Evolutionary conservation across 2,329 filamentous ascomycete genomes (phyloP).

Genomic region (Pyrenophora graminea): DNA sequence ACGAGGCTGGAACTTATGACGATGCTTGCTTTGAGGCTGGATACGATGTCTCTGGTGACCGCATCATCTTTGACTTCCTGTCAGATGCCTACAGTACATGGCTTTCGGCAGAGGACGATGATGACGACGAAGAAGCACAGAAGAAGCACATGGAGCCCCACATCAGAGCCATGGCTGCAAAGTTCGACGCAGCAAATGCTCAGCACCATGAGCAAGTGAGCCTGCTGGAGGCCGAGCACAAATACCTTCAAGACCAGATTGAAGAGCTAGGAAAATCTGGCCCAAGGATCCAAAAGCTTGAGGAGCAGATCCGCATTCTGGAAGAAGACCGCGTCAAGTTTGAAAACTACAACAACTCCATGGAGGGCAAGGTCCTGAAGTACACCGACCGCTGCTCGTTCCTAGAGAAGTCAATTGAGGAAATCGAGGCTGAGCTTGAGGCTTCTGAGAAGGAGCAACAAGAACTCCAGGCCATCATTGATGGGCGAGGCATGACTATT

Average conservation of each 20-base stretch:
- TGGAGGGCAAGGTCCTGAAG: conserved; percentile 84
- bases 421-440: conserved; percentile 83
- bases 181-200: conserved; percentile 83
- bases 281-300: conserved; percentile 79
- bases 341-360: conserved; percentile 87
- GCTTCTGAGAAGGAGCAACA: conserved; percentile 77
- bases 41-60: conserved; percentile 83
- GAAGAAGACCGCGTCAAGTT: conserved; percentile 95
- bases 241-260: conserved; percentile 79
- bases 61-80: conserved; percentile 92
- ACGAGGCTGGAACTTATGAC: conserved; percentile 77
- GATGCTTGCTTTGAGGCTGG: conserved; percentile 87
- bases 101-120: conserved; percentile 78
- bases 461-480: conserved; percentile 80
- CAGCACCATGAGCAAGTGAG: conserved; percentile 83
- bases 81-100: conserved; percentile 90
- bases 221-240: conserved; percentile 83
- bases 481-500: conserved; percentile 92
- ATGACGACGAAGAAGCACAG: conserved; percentile 78
- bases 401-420: conserved; percentile 83
- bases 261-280: conserved; percentile 86
- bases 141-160: conserved; percentile 74
- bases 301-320: conserved; percentile 89
- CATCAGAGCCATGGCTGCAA: conserved; percentile 81
- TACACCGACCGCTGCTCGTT: conserved; percentile 80